Base-by-base conservation (phyloP, 176 grass and related monocot species). In the Rhipidocladum racemiflorum region DNA sequence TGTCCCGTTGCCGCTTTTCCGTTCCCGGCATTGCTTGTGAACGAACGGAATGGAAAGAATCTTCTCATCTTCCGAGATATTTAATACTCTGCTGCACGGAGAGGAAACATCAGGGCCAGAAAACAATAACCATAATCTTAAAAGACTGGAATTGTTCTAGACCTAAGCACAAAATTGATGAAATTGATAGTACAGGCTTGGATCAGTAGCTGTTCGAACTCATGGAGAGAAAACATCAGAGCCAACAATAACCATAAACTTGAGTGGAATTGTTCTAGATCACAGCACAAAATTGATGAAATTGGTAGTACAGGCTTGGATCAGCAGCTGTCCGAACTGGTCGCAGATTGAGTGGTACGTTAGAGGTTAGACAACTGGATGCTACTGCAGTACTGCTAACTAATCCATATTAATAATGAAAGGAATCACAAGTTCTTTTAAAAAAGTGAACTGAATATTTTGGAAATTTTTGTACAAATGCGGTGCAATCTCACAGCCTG, bases 21-120 rank as follows among this genome's bases (percentile, higher is more conserved):
- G 38, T 74, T 79, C 17, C 45, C 44, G 0, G 61, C 83, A 82
- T 76, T 96, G 76, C 74, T 68, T 74, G 85, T 76, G 70, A 82
- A 92, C 6, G 90, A 91, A 80, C 90, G 78, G 51, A 92, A 88
- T 18, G 86, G 61, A 71, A 96, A 96, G 85, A 92, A 92, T 67
- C 88, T 90, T 84, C 79, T 92, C 90, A 92, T 96, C 53, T 84
- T 82, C 61, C n/a, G 64, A 35, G 66, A 46, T 59, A 20, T 11
- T 28, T 40, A 50, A 57, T 42, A 44, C 53, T 56, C 68, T 86
- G 75, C 21, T 81, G 48, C 68, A 75, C 40, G 25, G 36, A 38
- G 16, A 61, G 25, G 55, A 65, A 56, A 23, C 70, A 32, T 61
- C 35, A 32, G 72, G 42, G 25, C 49, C 20, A 75, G 46, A 27